Evolutionary conservation across 305 asterid species (phyloP).

Genomic region (Fraxinus ornus): DNA sequence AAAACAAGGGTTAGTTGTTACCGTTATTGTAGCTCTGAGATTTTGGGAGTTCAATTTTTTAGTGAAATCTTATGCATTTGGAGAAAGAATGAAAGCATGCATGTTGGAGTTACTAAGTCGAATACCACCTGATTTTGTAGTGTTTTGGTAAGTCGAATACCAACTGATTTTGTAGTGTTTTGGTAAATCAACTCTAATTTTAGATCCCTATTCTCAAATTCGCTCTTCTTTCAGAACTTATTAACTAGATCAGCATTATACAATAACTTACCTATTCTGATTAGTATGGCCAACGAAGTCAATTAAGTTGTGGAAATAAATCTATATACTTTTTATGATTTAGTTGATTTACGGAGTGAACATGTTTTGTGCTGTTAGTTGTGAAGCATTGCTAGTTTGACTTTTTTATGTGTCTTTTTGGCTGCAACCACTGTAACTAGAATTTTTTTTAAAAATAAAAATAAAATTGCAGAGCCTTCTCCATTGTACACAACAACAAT

Average conservation of each 20-base stretch:
- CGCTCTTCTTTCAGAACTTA: neutral
- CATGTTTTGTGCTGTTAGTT: neutral
- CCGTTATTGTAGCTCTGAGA: neutral
- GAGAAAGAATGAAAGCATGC: neutral
- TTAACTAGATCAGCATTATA: constrained; percentile 1
- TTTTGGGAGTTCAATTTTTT: neutral
- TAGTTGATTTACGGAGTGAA: constrained; percentile 10
- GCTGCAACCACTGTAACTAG: constrained; percentile 6
- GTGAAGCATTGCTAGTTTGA: neutral
- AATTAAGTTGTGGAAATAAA: neutral
- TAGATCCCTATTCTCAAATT: constrained; percentile 3
- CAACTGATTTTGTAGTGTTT: neutral
- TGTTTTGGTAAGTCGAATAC: neutral
- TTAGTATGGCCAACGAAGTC: neutral
- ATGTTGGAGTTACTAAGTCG: constrained; percentile 7
- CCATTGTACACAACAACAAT: constrained; percentile 94
- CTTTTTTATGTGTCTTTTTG: neutral
- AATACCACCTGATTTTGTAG: constrained; percentile 17
- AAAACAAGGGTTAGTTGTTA: neutral
- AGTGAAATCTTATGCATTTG: neutral
- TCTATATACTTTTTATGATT: neutral
- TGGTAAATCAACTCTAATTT: constrained; percentile 1
- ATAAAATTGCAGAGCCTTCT: constrained; percentile 71
- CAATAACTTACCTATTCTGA: neutral
- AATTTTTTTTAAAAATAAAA: neutral